Conservation (phyloP, 2,329 filamentous ascomycete species). For the Torrubiellomyces zombiae region DNA sequence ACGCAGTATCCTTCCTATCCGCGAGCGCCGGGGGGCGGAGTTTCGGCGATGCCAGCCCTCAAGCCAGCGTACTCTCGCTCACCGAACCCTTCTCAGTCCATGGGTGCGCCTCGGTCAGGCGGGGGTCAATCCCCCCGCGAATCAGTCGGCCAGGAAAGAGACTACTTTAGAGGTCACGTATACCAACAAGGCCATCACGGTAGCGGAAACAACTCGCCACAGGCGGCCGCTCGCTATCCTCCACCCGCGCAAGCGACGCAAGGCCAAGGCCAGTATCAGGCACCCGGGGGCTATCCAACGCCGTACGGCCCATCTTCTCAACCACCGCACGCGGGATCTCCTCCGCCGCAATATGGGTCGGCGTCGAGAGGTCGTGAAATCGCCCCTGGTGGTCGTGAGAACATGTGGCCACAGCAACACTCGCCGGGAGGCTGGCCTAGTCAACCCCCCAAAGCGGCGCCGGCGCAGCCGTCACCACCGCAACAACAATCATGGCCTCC, state of each 20-base stretch:
- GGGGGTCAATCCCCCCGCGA: constrained; percentile 23
- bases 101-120: constrained; percentile 26
- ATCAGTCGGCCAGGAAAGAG: constrained; percentile 20
- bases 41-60: constrained; percentile 34
- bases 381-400: constrained; percentile 19
- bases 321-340: constrained; percentile 26
- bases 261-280: constrained; percentile 22
- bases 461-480: constrained; percentile 14
- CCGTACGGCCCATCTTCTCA: constrained; percentile 20
- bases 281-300: constrained; percentile 26
- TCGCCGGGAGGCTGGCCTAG: constrained; percentile 11
- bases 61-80: constrained; percentile 36
- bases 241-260: constrained; percentile 21
- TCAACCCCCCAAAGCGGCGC: constrained; percentile 12
- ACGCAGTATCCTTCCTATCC: constrained; percentile 29
- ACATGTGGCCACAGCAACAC: constrained; percentile 18
- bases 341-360: constrained; percentile 38
- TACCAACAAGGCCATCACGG: constrained; percentile 18
- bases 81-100: constrained; percentile 27
- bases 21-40: constrained; percentile 15
- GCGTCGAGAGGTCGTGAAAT: constrained; percentile 26
- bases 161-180: constrained; percentile 29
- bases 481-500: constrained; percentile 17
- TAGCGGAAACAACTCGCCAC: constrained; percentile 27
- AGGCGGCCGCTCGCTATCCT: constrained; percentile 28